Percentiles rank a stretch among this genome's conserved stretches.
These are phyloP conservation scores for Colletotrichum melonis DNA, from an alignment of 2,329 filamentous ascomycete species.

Conservation along the genomic window DNA sequence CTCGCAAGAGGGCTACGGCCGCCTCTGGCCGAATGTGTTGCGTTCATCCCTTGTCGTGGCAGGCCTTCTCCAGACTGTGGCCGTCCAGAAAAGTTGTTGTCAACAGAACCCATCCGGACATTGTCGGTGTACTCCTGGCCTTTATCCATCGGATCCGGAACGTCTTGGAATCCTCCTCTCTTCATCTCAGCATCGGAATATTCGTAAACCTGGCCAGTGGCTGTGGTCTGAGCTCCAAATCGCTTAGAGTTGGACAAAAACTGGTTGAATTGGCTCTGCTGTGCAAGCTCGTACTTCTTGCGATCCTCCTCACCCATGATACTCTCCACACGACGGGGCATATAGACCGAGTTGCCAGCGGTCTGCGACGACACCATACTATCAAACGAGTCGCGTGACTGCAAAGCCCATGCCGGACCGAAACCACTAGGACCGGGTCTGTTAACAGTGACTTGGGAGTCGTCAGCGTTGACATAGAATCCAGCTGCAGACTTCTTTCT, in stretches of 20 bases:
- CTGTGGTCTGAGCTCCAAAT: slow-evolving; percentile 38
- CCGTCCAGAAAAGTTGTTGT: slow-evolving; percentile 29
- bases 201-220: slow-evolving; percentile 61
- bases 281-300: slow-evolving; percentile 77
- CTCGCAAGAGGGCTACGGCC: slow-evolving; percentile 53
- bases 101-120: slow-evolving; percentile 39
- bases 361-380: slow-evolving; percentile 71
- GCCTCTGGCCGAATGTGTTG: slow-evolving; percentile 36
- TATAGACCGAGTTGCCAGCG: slow-evolving; percentile 69
- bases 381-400: slow-evolving; percentile 73
- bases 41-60: slow-evolving; percentile 40
- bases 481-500: slow-evolving; percentile 75
- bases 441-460: slow-evolving; percentile 50
- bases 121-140: slow-evolving; percentile 33
- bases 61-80: slow-evolving; percentile 38
- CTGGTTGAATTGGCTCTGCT: slow-evolving; percentile 59
- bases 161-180: slow-evolving; percentile 29
- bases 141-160: not conserved
- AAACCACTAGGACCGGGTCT: slow-evolving; percentile 26
- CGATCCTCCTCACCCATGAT: slow-evolving; percentile 84
- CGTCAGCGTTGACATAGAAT: slow-evolving; percentile 77
- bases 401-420: slow-evolving; percentile 38
- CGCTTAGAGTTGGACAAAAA: slow-evolving; percentile 37
- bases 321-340: slow-evolving; percentile 77
- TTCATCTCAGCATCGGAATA: slow-evolving; percentile 54